Evolutionary conservation across 2,329 filamentous ascomycete genomes (phyloP).

Genomic region (Hypoxylon sp.): DNA sequence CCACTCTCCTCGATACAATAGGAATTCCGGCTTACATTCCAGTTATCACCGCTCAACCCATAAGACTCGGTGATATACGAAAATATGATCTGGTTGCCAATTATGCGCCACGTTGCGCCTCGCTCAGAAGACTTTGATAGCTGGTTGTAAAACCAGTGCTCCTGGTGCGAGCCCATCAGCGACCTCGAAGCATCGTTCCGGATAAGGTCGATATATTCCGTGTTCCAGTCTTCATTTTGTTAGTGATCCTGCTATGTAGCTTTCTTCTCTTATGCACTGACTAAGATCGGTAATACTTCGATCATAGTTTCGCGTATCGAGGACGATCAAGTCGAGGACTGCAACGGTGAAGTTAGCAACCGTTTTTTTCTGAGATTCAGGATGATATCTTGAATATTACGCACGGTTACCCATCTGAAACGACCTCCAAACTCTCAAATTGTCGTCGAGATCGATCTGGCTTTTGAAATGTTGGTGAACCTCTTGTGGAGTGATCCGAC

Average conservation of each 20-base stretch:
- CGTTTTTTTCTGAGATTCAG: too few relatives aligned
- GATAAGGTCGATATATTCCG: constrained; percentile 71
- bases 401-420: constrained; percentile 75
- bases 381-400: constrained; percentile 54
- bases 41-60: constrained; percentile 53
- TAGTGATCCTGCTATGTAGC: background rate
- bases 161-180: constrained; percentile 79
- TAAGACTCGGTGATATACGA: constrained; percentile 61
- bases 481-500: constrained; percentile 21
- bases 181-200: constrained; percentile 75
- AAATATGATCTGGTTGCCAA: constrained; percentile 80
- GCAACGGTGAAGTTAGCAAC: background rate
- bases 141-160: constrained; percentile 78
- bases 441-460: constrained; percentile 77
- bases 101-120: constrained; percentile 77
- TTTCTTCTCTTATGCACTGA: constrained; percentile 24
- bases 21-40: constrained; percentile 51
- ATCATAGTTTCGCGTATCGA: constrained; percentile 78
- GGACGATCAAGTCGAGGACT: constrained; percentile 72
- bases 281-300: constrained; percentile 69
- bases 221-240: constrained; percentile 67
- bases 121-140: constrained; percentile 70
- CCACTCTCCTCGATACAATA: constrained; percentile 8
- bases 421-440: constrained; percentile 75
- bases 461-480: constrained; percentile 54